phyloP scores from a whole-genome alignment of 148 eudicot genomes.

The Linanthus parryae region DNA sequence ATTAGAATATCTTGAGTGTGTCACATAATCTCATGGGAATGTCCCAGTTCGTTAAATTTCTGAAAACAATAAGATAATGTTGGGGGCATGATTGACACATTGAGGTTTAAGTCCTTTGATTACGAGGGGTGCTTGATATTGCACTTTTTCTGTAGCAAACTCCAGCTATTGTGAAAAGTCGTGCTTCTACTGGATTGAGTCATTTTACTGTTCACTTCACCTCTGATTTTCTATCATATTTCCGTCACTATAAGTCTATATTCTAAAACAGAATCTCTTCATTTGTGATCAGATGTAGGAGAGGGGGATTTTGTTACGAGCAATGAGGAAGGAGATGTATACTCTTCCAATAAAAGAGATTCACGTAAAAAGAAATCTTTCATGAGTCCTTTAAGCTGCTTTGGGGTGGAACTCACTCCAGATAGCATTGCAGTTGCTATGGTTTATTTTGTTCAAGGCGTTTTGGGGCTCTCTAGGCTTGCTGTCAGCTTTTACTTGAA shows the following conservation, averaged over 20 bases:
- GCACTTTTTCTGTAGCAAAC: not conserved
- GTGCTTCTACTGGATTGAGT: not conserved
- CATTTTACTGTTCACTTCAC: not conserved
- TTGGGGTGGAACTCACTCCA: constrained; percentile 91
- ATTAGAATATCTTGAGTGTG: too few relatives aligned
- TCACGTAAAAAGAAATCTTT: constrained; percentile 33
- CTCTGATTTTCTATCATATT: not conserved
- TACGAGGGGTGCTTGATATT: not conserved
- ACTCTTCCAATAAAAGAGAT: constrained; percentile 32
- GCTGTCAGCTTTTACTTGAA: constrained; percentile 96
- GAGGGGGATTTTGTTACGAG: constrained; percentile 39
- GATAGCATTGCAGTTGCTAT: constrained; percentile 94
- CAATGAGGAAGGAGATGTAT: constrained; percentile 32
- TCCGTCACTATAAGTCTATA: too few relatives aligned
- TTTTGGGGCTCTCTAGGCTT: constrained; percentile 89
- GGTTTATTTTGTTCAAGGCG: constrained; percentile 99
- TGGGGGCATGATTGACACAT: too few relatives aligned
- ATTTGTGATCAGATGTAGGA: constrained; percentile 32
- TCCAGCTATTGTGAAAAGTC: not conserved
- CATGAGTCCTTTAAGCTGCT: constrained; percentile 36
- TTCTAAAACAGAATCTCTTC: too few relatives aligned
- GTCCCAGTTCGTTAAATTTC: too few relatives aligned
- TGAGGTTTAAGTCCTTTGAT: not conserved
- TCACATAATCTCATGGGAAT: too few relatives aligned
- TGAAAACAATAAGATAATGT: too few relatives aligned